Evolutionary conservation across 1,139 yeast genomes (phyloP).

Genomic region (Casaregolazyma lundiana): DNA sequence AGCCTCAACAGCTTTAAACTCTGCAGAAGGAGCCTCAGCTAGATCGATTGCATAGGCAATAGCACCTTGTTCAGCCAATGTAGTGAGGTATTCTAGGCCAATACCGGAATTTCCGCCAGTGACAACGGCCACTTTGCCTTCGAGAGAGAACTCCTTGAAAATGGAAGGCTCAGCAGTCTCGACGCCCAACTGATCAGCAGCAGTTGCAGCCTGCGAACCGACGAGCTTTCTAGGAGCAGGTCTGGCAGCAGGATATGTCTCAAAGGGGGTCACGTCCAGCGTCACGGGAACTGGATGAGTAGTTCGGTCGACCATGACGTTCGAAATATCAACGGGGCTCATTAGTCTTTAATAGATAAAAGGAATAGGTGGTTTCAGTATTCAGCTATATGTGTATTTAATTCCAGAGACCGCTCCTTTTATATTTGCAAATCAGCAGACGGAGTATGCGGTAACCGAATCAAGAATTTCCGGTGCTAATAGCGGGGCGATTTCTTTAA

Average conservation of each 20-base stretch:
- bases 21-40: slow-evolving; percentile 27
- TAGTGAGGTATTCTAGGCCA: slow-evolving; percentile 36
- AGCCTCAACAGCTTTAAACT: slow-evolving; percentile 30
- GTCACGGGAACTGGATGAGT: background rate
- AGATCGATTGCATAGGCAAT: slow-evolving; percentile 34
- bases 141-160: slow-evolving; percentile 35
- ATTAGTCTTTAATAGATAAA: background rate
- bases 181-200: slow-evolving; percentile 25
- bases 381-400: background rate
- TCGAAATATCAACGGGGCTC: background rate
- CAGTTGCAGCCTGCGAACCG: slow-evolving; percentile 30
- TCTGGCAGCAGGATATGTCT: slow-evolving; percentile 20
- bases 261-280: slow-evolving; percentile 15
- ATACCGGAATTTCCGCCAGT: slow-evolving; percentile 42
- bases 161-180: slow-evolving; percentile 24
- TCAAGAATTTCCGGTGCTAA: background rate
- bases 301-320: background rate
- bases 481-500: background rate
- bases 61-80: slow-evolving; percentile 40
- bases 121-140: slow-evolving; percentile 36
- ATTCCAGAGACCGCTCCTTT: too few relatives aligned
- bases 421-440: background rate
- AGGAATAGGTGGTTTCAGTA: too few relatives aligned
- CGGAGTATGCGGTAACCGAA: background rate
- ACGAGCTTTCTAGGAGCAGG: slow-evolving; percentile 27